Base-by-base conservation (phyloP, 78 protist genomes). In the Dictyostelium intermedium region DNA sequence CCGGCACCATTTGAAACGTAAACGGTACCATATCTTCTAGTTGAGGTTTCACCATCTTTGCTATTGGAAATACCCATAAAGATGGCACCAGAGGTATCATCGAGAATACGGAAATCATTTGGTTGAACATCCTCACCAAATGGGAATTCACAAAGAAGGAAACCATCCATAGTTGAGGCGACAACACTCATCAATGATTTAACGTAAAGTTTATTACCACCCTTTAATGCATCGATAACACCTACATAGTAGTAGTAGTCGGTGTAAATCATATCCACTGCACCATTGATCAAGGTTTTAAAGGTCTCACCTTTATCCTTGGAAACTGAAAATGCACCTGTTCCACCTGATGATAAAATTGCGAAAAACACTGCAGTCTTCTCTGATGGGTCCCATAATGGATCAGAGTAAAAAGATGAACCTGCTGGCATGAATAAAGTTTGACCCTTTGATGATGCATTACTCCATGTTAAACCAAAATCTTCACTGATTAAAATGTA, bases 391-490 rank as follows among this genome's bases (percentile, higher is more conserved):
- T 50, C 63, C 85, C 70, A 80, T 16, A 30, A 23, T 50, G 85
- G 79, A 1, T 61, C 20, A 1, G 43, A 13, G 0, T 3, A 53
- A 30, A 25, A 9, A 0, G 0, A 7, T 18, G 13, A 18, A 25
- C 34, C 18, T 11, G 39, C 45, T 72, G 39, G 79, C 5, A 4
- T 27, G 34, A 16, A 45, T 14, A 86, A 56, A 16, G 34, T n/a
- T 3, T 34, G 23, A 9, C 69, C 69, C 16, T 34, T 76, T 5
- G 66, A 76, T 11, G 66, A 86, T 6, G 61, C 56, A 32, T 83
- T 43, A 0, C 6, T 73, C 95, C 95, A 91, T 30, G 70, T 91
- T 8, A 32, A 30, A 61, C 95, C 95, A 43, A 91, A 91, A 78
- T 91, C 95, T 14, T 18, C n/a, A 30, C 89, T 82, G 1, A 73